A percentile compares a stretch with the other conserved stretches of the same genome.
phyloP scores from a whole-genome alignment of 192 early-diverging fungal species.

The Rhizoclosmatium sp. region DNA sequence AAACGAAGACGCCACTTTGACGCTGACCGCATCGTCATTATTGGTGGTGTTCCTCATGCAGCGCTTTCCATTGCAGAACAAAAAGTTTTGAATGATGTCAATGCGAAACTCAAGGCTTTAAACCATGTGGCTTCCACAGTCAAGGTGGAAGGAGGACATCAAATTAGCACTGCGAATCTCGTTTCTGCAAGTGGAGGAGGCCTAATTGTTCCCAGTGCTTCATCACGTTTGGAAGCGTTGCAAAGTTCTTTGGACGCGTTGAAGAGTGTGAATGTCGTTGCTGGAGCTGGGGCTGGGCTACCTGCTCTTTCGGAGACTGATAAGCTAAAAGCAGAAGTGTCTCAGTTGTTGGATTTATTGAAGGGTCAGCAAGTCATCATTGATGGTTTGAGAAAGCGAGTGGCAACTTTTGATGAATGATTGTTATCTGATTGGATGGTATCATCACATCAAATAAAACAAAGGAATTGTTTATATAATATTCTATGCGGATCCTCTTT shows the following conservation, averaged over 20 bases:
- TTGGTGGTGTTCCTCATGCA: conserved; percentile 13
- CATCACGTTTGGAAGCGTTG: neutral
- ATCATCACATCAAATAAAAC: neutral
- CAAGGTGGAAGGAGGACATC: neutral
- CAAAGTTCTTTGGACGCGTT: neutral
- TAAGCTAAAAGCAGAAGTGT: neutral
- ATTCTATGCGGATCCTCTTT: too few species aligned
- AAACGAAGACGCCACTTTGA: neutral
- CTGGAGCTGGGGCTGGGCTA: neutral
- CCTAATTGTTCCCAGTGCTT: neutral
- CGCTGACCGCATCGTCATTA: conserved; percentile 1
- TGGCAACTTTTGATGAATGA: neutral
- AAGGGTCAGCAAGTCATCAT: conserved; percentile 8
- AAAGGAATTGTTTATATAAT: too few species aligned
- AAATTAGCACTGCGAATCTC: neutral
- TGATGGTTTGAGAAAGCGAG: neutral
- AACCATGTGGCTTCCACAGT: neutral
- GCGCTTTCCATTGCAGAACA: conserved; percentile 6
- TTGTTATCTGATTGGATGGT: neutral
- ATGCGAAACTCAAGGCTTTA: neutral
- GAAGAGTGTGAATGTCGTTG: neutral
- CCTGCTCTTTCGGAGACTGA: neutral
- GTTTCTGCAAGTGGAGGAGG: neutral
- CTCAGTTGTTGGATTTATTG: neutral
- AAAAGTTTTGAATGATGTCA: conserved; percentile 15